phyloP scores from a whole-genome alignment of 495 filamentous ascomycete species.

The Penicillium samsonianum region DNA sequence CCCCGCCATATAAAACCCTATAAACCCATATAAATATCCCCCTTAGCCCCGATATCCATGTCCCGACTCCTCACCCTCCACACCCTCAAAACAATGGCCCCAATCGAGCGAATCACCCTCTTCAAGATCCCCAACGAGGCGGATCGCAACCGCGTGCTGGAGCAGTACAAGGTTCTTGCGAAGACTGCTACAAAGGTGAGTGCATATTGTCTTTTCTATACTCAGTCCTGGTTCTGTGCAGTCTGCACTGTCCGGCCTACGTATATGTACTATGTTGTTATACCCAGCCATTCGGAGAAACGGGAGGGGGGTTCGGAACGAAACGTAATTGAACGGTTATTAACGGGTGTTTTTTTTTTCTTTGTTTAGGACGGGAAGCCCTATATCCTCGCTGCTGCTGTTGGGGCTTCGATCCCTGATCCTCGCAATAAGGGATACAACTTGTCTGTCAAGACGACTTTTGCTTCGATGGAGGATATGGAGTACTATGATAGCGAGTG shows the following conservation, averaged over 20 bases:
- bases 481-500: constrained; percentile 68
- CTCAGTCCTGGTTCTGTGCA: background rate
- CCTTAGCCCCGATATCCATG: background rate
- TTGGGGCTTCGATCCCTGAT: constrained; percentile 49
- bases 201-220: background rate
- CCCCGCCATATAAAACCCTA: constrained; percentile 8
- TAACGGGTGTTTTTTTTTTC: constrained; percentile 9
- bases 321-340: constrained; percentile 6
- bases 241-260: background rate
- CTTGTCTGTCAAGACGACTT: constrained; percentile 58
- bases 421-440: constrained; percentile 64
- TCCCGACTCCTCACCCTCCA: background rate
- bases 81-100: constrained; percentile 35
- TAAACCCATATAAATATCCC: background rate
- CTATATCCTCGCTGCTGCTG: constrained; percentile 58
- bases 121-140: constrained; percentile 59
- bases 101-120: constrained; percentile 57
- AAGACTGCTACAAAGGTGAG: constrained; percentile 54
- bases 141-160: constrained; percentile 45
- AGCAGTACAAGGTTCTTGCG: constrained; percentile 52
- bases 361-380: constrained; percentile 61
- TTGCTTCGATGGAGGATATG: constrained; percentile 66
- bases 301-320: background rate
- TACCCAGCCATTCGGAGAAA: background rate
- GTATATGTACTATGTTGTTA: background rate